Evolutionary conservation across 371 early-diverging fungal genomes (phyloP).

Genomic region (Haplosporangium sp.): DNA sequence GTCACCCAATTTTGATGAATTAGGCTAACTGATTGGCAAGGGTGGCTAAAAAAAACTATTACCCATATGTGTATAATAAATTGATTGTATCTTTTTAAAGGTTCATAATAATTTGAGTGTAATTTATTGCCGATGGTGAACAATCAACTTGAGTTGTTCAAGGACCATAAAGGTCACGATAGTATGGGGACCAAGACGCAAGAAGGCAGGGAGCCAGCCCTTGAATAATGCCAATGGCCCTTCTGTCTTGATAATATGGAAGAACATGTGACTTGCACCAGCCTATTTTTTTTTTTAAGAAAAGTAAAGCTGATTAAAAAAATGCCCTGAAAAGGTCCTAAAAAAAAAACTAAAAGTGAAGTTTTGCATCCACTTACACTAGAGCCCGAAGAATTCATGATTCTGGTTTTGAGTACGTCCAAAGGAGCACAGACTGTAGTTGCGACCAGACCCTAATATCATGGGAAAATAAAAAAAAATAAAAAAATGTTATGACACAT

Average conservation of each 20-base stretch:
- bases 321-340: neutral
- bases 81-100: no score
- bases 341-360: slow-evolving; percentile 10
- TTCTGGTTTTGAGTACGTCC: slow-evolving; percentile 92
- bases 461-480: neutral
- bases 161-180: slow-evolving; percentile 88
- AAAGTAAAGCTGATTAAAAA: neutral
- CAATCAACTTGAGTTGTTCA: slow-evolving; percentile 67
- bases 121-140: slow-evolving; percentile 35
- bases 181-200: slow-evolving; percentile 89
- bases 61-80: neutral
- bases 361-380: slow-evolving; percentile 31
- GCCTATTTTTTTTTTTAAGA: slow-evolving; percentile 19
- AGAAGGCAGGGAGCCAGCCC: slow-evolving; percentile 89
- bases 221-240: slow-evolving; percentile 86
- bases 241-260: slow-evolving; percentile 64
- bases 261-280: slow-evolving; percentile 45
- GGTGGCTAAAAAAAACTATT: no score
- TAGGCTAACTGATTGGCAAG: neutral
- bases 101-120: no score
- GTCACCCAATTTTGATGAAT: neutral
- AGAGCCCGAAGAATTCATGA: slow-evolving; percentile 77
- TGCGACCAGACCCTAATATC: slow-evolving; percentile 80
- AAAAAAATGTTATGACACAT: neutral
- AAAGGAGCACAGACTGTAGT: slow-evolving; percentile 90